These are phyloP conservation scores for Escovopsis sp. DNA, from an alignment of 2,329 filamentous ascomycete species.

Conservation along the genomic window DNA sequence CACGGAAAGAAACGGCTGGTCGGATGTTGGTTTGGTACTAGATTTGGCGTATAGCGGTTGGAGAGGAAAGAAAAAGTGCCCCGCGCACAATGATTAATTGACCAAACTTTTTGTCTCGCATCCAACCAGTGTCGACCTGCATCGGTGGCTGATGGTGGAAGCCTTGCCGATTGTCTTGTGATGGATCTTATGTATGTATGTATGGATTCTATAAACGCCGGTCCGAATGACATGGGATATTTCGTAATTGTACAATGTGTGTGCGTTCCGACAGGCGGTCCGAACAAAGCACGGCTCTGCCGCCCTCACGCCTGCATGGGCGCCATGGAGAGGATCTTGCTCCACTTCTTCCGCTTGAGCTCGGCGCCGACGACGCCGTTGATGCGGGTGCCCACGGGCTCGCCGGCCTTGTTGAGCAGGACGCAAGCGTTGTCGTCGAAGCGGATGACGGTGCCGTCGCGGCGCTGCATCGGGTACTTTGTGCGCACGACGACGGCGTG, in stretches of 20 bases:
- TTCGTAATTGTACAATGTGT: conserved; percentile 18
- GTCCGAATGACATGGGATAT: conserved; percentile 16
- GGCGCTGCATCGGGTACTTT: conserved; percentile 69
- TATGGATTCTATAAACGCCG: conserved; percentile 17
- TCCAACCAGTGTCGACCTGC: background rate
- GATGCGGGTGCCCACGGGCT: conserved; percentile 85
- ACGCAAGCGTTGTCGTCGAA: conserved; percentile 99
- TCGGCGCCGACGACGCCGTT: conserved; percentile 86
- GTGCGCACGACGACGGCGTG: conserved; percentile 94
- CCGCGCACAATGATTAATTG: too few species aligned
- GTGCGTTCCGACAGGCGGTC: too few species aligned
- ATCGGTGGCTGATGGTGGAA: background rate
- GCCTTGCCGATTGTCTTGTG: background rate
- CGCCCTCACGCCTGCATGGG: conserved; percentile 43
- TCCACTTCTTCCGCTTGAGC: conserved; percentile 87
- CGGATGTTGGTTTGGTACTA: background rate
- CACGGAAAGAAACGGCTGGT: background rate
- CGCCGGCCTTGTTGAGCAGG: conserved; percentile 88
- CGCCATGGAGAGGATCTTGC: conserved; percentile 92
- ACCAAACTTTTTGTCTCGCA: background rate
- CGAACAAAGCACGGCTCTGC: too few species aligned
- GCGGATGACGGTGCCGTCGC: conserved; percentile 76
- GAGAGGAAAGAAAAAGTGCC: background rate
- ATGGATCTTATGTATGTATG: background rate
- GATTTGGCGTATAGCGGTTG: background rate